A percentile compares a stretch with the other conserved stretches of the same genome.
Conservation (phyloP, 371 early-diverging fungal species). For the Mortierella sp. region DNA sequence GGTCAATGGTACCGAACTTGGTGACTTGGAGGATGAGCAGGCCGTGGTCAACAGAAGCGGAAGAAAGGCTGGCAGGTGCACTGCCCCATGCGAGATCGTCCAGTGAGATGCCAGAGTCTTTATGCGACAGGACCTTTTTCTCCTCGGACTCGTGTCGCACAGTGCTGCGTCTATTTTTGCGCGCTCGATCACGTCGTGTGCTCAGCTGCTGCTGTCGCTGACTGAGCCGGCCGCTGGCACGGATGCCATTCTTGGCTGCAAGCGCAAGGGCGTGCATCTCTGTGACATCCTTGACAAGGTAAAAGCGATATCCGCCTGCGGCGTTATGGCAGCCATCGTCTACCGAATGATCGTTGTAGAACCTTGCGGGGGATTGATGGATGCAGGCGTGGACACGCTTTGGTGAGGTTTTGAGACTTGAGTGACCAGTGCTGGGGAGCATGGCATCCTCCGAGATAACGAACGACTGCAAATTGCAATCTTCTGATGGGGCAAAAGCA, state of each 20-base stretch:
- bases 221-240: conserved; percentile 12
- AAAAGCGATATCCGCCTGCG: conserved; percentile 10
- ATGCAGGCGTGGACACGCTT: conserved; percentile 28
- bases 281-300: conserved; percentile 27
- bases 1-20: conserved; percentile 38
- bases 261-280: conserved; percentile 33
- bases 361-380: conserved; percentile 9
- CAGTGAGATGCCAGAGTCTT: conserved; percentile 21
- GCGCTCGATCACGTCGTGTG: conserved; percentile 8
- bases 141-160: neutral
- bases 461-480: conserved; percentile 8
- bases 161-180: conserved; percentile 1
- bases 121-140: neutral
- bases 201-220: conserved; percentile 19
- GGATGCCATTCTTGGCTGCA: conserved; percentile 23
- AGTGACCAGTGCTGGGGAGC: neutral
- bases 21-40: conserved; percentile 37
- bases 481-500: neutral
- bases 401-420: conserved; percentile 5
- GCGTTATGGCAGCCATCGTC: neutral
- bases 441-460: conserved; percentile 29
- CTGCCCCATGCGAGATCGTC: conserved; percentile 5
- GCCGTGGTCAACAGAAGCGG: conserved; percentile 13
- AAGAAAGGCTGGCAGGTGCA: neutral
- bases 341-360: neutral